Evolutionary conservation across 2,329 filamentous ascomycete species (phyloP).

Genomic region (Huntiella bhutanensis): DNA sequence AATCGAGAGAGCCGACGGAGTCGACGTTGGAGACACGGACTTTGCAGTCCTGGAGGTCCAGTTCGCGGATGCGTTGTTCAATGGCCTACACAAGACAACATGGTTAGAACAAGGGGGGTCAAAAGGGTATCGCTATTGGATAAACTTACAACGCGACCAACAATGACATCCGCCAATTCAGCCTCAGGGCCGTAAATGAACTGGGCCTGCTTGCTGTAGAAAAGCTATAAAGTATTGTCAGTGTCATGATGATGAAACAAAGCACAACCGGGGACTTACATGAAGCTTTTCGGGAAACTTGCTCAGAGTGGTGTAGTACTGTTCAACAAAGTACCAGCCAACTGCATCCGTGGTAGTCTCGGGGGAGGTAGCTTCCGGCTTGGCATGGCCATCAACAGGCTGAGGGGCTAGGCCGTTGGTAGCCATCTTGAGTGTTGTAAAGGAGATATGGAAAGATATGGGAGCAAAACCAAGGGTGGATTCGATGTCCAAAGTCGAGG

Average conservation of each 20-base stretch:
- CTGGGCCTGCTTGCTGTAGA: slow-evolving; percentile 92
- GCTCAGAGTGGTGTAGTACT: slow-evolving; percentile 96
- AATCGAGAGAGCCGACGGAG: slow-evolving; percentile 77
- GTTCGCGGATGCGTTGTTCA: slow-evolving; percentile 78
- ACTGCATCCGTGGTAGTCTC: slow-evolving; percentile 71
- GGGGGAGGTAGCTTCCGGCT: slow-evolving; percentile 20
- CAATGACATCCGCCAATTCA: slow-evolving; percentile 66
- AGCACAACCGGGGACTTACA: slow-evolving; percentile 24
- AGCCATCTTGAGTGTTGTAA: slow-evolving; percentile 24
- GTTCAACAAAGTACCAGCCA: slow-evolving; percentile 98
- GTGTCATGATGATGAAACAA: neutral
- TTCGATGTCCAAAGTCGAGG: slow-evolving; percentile 3
- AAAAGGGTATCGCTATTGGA: neutral
- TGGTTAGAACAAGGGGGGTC: neutral
- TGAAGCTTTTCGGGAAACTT: slow-evolving; percentile 86
- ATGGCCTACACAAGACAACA: slow-evolving; percentile 43
- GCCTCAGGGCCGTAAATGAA: slow-evolving; percentile 86
- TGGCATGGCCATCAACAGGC: slow-evolving; percentile 20
- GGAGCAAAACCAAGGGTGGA: neutral
- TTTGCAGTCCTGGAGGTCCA: slow-evolving; percentile 95
- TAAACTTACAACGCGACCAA: slow-evolving; percentile 57
- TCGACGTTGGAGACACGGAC: slow-evolving; percentile 96
- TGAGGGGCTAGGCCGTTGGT: slow-evolving; percentile 36
- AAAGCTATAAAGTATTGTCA: slow-evolving; percentile 35
- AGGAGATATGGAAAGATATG: slow-evolving; percentile 12